These are phyloP conservation scores for Auricularia cornea DNA, from an alignment of 768 basidiomycete species.

Conservation along the genomic window DNA sequence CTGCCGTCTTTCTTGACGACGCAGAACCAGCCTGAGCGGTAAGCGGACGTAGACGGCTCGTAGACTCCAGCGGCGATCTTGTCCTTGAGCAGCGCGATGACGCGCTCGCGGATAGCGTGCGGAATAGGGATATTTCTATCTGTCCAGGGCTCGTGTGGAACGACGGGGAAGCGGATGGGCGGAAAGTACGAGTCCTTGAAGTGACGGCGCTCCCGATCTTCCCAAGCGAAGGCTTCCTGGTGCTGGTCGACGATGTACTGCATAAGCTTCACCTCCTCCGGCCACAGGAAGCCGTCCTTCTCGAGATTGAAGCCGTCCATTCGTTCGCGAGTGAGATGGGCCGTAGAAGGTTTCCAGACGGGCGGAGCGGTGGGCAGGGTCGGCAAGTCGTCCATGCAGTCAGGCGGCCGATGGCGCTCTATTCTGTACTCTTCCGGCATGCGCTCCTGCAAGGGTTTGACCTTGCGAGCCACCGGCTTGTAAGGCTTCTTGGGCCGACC, in stretches of 20 bases:
- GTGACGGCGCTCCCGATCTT: constrained; percentile 26
- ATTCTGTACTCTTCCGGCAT: not conserved
- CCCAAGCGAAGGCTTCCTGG: constrained; percentile 29
- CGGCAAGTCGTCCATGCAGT: not conserved
- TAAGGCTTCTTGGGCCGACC: not conserved
- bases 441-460: not conserved
- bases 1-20: constrained; percentile 32
- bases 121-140: constrained; percentile 1
- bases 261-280: constrained; percentile 18
- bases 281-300: constrained; percentile 22
- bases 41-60: constrained; percentile 30
- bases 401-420: not conserved
- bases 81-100: constrained; percentile 17
- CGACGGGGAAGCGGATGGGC: not conserved
- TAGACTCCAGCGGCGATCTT: constrained; percentile 34
- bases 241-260: not conserved
- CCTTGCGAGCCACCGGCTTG: not conserved
- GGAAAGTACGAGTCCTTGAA: constrained; percentile 15
- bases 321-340: constrained; percentile 13
- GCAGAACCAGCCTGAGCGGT: constrained; percentile 33
- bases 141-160: constrained; percentile 3
- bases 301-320: constrained; percentile 9
- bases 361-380: not conserved
- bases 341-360: constrained; percentile 3
- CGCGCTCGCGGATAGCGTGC: constrained; percentile 9